These are phyloP conservation scores for Podila epicladia DNA, from an alignment of 192 early-diverging fungal species.

Conservation along the genomic window DNA sequence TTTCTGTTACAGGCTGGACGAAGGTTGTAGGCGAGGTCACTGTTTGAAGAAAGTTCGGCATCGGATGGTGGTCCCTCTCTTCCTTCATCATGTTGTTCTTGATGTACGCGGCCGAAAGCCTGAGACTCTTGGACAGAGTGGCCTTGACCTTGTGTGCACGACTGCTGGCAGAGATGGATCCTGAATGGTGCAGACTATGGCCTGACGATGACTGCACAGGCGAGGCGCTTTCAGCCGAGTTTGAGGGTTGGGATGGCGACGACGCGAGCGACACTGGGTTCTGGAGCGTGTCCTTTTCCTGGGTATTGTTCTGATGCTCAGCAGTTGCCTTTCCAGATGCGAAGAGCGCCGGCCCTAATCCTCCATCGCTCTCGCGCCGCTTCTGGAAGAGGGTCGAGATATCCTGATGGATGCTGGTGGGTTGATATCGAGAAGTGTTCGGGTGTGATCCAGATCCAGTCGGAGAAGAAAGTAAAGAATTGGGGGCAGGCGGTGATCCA, in stretches of 20 bases:
- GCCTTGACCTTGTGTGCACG: constrained; percentile 48
- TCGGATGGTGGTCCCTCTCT: constrained; percentile 12
- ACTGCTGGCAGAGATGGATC: constrained; percentile 2
- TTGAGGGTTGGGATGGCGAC: not conserved
- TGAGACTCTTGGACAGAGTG: constrained; percentile 37
- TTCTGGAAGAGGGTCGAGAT: constrained; percentile 25
- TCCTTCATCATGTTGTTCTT: constrained; percentile 54
- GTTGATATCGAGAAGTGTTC: constrained; percentile 8
- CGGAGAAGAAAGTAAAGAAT: not conserved
- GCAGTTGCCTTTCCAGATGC: constrained; percentile 11
- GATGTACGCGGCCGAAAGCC: constrained; percentile 40
- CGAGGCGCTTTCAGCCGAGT: not conserved
- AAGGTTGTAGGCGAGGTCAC: not conserved
- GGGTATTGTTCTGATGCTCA: not conserved
- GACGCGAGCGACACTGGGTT: constrained; percentile 5
- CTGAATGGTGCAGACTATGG: constrained; percentile 6
- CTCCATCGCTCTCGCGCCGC: constrained; percentile 28
- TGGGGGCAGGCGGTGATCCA: constrained; percentile 11
- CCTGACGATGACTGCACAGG: not conserved
- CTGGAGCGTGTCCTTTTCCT: constrained; percentile 13
- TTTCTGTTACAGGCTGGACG: too few species aligned
- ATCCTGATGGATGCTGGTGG: constrained; percentile 32
- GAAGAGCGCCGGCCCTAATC: constrained; percentile 8
- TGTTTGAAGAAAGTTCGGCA: not conserved
- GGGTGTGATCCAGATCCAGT: constrained; percentile 13